These are phyloP conservation scores for Andrographis paniculata DNA, from an alignment of 305 asterid genomes.

Conservation along the genomic window DNA sequence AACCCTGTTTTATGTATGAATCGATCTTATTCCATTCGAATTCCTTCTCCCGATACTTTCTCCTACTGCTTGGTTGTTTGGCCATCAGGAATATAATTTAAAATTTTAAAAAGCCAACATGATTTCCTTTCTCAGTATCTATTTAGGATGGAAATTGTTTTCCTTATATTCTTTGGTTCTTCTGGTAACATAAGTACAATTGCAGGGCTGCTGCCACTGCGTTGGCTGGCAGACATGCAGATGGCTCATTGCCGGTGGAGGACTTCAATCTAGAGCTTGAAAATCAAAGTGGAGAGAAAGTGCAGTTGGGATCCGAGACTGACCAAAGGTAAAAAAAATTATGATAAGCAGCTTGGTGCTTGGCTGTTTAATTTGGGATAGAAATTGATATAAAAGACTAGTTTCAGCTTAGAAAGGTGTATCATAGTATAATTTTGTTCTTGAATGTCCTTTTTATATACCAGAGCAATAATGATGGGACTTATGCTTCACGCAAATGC, in stretches of 20 bases:
- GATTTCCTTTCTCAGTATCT: neutral
- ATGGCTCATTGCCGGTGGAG: conserved; percentile 85
- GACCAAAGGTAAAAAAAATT: conserved; percentile 56
- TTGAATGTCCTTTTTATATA: conserved; percentile 16
- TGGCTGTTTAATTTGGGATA: conserved; percentile 6
- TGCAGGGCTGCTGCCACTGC: conserved; percentile 74
- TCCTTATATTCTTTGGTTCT: conserved; percentile 12
- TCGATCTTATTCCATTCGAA: too few species aligned
- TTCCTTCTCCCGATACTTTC: too few species aligned
- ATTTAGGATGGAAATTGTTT: conserved; percentile 9
- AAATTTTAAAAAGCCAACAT: neutral
- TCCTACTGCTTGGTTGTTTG: too few species aligned
- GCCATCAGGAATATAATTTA: conserved; percentile 2
- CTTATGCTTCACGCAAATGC: conserved; percentile 93
- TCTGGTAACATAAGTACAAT: conserved; percentile 15
- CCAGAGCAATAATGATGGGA: conserved; percentile 96
- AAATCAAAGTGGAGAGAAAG: conserved; percentile 85
- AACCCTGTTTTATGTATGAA: too few species aligned
- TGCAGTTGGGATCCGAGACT: conserved; percentile 84
- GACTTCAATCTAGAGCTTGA: conserved; percentile 91
- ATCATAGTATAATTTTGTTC: neutral
- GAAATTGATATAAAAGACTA: too few species aligned
- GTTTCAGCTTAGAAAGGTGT: too few species aligned
- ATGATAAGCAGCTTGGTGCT: neutral
- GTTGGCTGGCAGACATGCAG: conserved; percentile 73